These are phyloP conservation scores for Fusarium beomiforme DNA, from an alignment of 2,329 filamentous ascomycete species.

Conservation along the genomic window DNA sequence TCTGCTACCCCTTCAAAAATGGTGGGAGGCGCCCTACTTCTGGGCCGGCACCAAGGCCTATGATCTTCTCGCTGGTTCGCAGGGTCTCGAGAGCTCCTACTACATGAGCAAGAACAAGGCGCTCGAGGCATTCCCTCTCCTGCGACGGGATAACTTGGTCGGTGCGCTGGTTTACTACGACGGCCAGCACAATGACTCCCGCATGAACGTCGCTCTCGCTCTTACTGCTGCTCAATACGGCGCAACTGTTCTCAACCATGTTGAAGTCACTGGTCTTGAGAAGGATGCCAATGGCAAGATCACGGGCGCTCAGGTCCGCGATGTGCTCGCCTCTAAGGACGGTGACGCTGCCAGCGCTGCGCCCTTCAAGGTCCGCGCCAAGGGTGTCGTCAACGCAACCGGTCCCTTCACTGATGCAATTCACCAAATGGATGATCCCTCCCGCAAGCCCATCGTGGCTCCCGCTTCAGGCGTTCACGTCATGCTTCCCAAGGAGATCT, in stretches of 20 bases:
- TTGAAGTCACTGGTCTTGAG: constrained; percentile 78
- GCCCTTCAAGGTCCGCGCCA: constrained; percentile 77
- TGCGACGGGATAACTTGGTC: constrained; percentile 77
- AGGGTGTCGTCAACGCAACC: constrained; percentile 85
- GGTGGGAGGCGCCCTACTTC: constrained; percentile 84
- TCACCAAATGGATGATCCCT: constrained; percentile 80
- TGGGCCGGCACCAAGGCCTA: constrained; percentile 80
- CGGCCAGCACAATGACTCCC: constrained; percentile 86
- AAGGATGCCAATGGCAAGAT: constrained; percentile 77
- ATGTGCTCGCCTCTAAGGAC: constrained; percentile 69
- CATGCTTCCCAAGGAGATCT: constrained; percentile 81
- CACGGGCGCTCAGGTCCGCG: constrained; percentile 67
- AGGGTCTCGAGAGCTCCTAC: constrained; percentile 86
- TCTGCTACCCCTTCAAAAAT: constrained; percentile 82
- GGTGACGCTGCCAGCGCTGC: constrained; percentile 61
- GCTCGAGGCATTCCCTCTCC: constrained; percentile 80
- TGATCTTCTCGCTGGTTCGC: constrained; percentile 81
- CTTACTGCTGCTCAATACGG: constrained; percentile 85
- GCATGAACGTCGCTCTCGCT: constrained; percentile 86
- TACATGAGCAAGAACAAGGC: constrained; percentile 82
- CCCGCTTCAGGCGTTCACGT: constrained; percentile 86
- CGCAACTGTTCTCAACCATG: constrained; percentile 81
- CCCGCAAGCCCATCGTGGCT: constrained; percentile 76
- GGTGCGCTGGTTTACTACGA: constrained; percentile 89
- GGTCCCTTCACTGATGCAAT: constrained; percentile 84